phyloP scores from a whole-genome alignment of 768 basidiomycete species.

The Xanthoconium stramineum region DNA sequence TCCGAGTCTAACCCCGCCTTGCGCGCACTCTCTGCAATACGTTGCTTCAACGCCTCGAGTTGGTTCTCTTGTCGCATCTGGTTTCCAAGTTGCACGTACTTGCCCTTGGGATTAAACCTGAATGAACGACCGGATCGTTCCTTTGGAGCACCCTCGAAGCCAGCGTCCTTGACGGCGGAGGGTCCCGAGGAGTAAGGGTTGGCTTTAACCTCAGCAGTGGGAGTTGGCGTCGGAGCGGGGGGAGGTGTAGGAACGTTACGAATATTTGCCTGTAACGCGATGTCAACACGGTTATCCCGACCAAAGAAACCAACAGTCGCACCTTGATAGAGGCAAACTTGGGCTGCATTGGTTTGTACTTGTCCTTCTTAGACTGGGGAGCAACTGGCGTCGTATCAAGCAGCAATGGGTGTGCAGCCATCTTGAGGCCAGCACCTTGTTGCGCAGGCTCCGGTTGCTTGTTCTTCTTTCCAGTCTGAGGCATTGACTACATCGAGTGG shows the following conservation, averaged over 20 bases:
- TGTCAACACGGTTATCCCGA: not conserved
- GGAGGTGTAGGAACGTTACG: conserved; percentile 70
- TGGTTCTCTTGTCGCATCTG: conserved; percentile 72
- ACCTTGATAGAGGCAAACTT: conserved; percentile 97
- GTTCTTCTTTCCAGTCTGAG: conserved; percentile 53
- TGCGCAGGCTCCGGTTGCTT: conserved; percentile 60
- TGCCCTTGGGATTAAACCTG: conserved; percentile 90
- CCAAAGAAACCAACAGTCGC: conserved; percentile 8
- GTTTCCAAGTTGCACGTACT: conserved; percentile 74
- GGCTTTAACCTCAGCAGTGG: conserved; percentile 42
- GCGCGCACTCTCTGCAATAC: conserved; percentile 88
- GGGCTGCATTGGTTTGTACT: conserved; percentile 98
- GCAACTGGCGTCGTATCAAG: conserved; percentile 56
- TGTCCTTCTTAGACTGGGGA: conserved; percentile 79
- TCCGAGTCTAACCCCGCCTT: conserved; percentile 96
- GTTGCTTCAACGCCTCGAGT: conserved; percentile 86
- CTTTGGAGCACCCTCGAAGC: conserved; percentile 70
- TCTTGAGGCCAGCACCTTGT: conserved; percentile 81
- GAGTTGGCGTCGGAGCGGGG: conserved; percentile 34
- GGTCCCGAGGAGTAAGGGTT: conserved; percentile 76
- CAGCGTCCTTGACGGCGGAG: conserved; percentile 50
- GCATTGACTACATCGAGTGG: conserved; percentile 41
- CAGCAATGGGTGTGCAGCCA: conserved; percentile 86
- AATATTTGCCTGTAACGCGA: conserved; percentile 58
- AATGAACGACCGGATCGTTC: conserved; percentile 70